Evolutionary conservation across 2,329 filamentous ascomycete genomes (phyloP).

Genomic region (Neopestalotiopsis sp.): DNA sequence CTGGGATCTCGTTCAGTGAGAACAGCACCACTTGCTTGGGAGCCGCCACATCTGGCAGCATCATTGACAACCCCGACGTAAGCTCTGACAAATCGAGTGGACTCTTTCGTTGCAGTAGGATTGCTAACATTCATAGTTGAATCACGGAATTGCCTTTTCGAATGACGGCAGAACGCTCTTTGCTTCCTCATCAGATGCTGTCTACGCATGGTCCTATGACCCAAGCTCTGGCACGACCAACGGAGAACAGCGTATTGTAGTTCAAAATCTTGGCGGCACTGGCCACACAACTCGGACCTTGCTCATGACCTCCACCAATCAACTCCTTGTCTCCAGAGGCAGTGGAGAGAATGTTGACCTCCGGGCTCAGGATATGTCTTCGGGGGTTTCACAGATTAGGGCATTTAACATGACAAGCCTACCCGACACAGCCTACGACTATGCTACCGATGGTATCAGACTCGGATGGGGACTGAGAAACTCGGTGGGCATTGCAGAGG

Average conservation of each 20-base stretch:
- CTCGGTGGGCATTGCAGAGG: constrained; percentile 71
- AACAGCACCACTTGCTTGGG: constrained; percentile 35
- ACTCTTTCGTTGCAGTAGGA: background rate
- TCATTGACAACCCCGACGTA: constrained; percentile 19
- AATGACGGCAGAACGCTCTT: constrained; percentile 58
- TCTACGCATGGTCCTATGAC: constrained; percentile 71
- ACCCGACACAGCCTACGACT: constrained; percentile 41
- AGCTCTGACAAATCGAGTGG: background rate
- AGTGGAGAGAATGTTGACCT: constrained; percentile 67
- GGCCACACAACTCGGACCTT: constrained; percentile 73
- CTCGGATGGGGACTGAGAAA: constrained; percentile 76
- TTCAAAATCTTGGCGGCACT: constrained; percentile 65
- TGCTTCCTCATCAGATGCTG: constrained; percentile 60
- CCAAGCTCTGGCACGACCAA: constrained; percentile 49
- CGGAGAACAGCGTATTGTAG: constrained; percentile 52
- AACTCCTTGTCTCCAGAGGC: constrained; percentile 70
- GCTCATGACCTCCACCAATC: constrained; percentile 62
- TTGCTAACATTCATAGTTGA: constrained; percentile 46
- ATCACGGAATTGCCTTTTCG: constrained; percentile 61
- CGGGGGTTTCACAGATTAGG: constrained; percentile 63
- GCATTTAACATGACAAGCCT: constrained; percentile 51
- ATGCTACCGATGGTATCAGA: constrained; percentile 51
- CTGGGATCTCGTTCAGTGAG: constrained; percentile 38
- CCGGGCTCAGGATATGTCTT: constrained; percentile 52
- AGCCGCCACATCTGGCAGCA: constrained; percentile 26